phyloP scores from a whole-genome alignment of 148 eudicot species.

The Vaccinium myrtillus region DNA sequence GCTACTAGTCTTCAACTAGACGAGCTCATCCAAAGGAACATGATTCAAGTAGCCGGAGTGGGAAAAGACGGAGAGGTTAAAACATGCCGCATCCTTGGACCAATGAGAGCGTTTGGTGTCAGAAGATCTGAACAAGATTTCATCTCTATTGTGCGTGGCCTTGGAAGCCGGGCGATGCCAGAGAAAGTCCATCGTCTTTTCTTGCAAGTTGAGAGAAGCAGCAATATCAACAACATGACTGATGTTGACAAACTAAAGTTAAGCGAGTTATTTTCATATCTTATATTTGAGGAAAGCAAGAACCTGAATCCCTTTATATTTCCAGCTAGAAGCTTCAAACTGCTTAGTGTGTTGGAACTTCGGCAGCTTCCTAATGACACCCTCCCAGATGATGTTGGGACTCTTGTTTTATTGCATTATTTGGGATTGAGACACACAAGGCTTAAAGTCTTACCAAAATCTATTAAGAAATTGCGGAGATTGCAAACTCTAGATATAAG shows the following conservation, averaged over 20 bases:
- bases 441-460: background rate
- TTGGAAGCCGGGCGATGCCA: too few relatives aligned
- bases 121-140: too few relatives aligned
- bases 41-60: too few relatives aligned
- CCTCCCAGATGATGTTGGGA: background rate
- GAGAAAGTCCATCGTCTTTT: too few relatives aligned
- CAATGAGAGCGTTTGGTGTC: too few relatives aligned
- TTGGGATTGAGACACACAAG: conserved; percentile 12
- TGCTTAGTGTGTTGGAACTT: background rate
- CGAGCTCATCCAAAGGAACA: too few relatives aligned
- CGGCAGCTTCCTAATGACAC: background rate
- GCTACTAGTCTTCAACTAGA: too few relatives aligned
- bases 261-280: background rate
- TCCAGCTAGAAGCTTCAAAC: too few relatives aligned
- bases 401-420: background rate
- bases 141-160: too few relatives aligned
- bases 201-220: too few relatives aligned
- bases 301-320: background rate
- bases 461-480: conserved; percentile 1
- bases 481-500: conserved; percentile 13
- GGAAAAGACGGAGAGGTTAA: too few relatives aligned
- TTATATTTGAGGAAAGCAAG: background rate
- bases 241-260: background rate
- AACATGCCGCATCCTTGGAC: too few relatives aligned
- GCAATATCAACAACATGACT: background rate